Conservation (phyloP, 2,329 filamentous ascomycete species). For the Diplodia scrobiculata region DNA sequence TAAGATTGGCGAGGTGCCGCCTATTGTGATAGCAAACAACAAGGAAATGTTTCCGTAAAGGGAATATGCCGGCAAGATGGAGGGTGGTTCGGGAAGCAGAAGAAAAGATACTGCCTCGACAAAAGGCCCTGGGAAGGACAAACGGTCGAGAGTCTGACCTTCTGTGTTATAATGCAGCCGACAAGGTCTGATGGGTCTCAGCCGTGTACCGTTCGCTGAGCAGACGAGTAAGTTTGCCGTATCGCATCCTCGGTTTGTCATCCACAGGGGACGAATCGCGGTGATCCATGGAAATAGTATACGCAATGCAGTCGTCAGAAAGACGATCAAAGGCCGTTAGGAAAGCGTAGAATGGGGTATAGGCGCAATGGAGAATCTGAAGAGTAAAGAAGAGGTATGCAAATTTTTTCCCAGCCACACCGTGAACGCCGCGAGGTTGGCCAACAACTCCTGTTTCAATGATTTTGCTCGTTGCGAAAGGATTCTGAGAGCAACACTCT, state of each 20-base stretch:
- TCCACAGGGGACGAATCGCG: background rate
- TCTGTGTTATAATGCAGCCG: background rate
- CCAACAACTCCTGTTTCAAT: constrained; percentile 17
- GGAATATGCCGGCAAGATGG: background rate
- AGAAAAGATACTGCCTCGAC: background rate
- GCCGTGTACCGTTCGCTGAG: background rate
- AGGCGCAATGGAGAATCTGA: background rate
- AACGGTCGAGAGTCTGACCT: background rate
- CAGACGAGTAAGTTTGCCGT: background rate
- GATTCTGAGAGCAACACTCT: background rate
- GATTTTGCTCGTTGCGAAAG: background rate
- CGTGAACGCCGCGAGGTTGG: constrained; percentile 16
- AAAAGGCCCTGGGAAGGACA: background rate
- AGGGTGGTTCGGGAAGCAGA: background rate
- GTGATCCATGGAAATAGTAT: background rate
- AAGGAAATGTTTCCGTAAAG: background rate
- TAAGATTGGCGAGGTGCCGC: background rate
- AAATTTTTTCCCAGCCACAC: constrained; percentile 21
- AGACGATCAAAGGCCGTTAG: background rate
- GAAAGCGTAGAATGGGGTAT: background rate
- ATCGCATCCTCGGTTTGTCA: background rate
- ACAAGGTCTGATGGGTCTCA: background rate
- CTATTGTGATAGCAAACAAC: background rate
- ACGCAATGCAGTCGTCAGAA: background rate
- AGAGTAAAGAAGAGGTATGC: constrained; percentile 9